phyloP scores from a whole-genome alignment of 352 stramenopile genomes.

The Globisporangium sylvaticum region DNA sequence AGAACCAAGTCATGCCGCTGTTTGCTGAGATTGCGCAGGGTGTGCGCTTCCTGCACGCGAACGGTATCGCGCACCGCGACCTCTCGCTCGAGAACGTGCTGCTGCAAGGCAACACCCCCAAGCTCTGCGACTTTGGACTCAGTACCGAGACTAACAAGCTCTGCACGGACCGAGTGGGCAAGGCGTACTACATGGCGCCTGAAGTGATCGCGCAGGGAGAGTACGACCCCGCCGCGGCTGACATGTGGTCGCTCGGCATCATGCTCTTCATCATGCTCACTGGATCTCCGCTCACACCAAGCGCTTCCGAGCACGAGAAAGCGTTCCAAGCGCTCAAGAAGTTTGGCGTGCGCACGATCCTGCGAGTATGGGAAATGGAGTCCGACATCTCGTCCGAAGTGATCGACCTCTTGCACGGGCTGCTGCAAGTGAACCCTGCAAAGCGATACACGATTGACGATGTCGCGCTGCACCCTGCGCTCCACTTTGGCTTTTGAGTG shows the following conservation, averaged over 20 bases:
- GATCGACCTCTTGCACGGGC: conserved; percentile 25
- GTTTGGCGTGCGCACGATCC: conserved; percentile 39
- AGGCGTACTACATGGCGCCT: conserved; percentile 54
- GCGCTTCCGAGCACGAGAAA: conserved; percentile 28
- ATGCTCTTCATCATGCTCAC: conserved; percentile 67
- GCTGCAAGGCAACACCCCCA: conserved; percentile 42
- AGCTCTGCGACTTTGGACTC: conserved; percentile 59
- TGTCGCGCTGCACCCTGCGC: conserved; percentile 20
- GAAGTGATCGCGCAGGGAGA: conserved; percentile 33
- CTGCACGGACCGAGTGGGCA: conserved; percentile 12
- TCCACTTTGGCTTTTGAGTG: neutral
- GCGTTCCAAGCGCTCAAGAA: conserved; percentile 23
- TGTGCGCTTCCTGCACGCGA: conserved; percentile 7
- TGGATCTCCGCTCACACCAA: conserved; percentile 41
- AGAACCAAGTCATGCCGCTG: conserved; percentile 20
- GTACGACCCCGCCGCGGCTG: conserved; percentile 45
- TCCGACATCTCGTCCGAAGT: conserved; percentile 19
- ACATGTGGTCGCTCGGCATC: conserved; percentile 66
- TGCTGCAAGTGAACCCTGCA: conserved; percentile 31
- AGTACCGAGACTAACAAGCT: conserved; percentile 12
- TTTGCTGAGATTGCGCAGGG: conserved; percentile 30
- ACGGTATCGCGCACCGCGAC: too few species aligned
- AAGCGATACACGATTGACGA: conserved; percentile 29
- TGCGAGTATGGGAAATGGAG: conserved; percentile 43
- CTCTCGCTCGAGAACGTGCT: conserved; percentile 33